Conservation (phyloP, 169 alveolate species). For the Plasmodium vinckei region DNA sequence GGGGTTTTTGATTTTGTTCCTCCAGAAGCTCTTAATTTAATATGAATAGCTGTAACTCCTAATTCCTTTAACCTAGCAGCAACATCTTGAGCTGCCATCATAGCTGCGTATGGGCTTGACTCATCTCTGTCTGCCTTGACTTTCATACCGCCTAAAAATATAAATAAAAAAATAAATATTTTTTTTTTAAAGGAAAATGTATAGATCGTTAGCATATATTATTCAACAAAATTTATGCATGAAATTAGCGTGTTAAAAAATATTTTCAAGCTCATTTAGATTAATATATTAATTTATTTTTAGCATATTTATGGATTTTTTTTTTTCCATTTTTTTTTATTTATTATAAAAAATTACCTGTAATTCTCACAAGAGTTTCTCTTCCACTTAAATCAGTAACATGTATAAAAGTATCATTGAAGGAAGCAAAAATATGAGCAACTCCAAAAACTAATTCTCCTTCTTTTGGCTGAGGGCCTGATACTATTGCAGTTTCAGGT, state of each 20-base stretch:
- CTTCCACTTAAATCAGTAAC: slow-evolving; percentile 99
- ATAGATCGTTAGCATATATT: too few relatives aligned
- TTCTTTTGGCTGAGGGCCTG: slow-evolving; percentile 91
- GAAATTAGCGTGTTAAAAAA: too few relatives aligned
- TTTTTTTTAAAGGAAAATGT: too few relatives aligned
- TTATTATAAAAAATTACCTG: slow-evolving; percentile 84
- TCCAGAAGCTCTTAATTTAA: slow-evolving; percentile 98
- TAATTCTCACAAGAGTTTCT: slow-evolving; percentile 98
- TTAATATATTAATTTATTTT: not conserved
- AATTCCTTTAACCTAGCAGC: slow-evolving; percentile 97
- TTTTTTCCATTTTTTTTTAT: not conserved
- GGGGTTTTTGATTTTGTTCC: slow-evolving; percentile 98
- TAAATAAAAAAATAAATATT: not conserved
- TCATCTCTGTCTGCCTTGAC: slow-evolving; percentile 99
- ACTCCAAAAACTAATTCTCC: slow-evolving; percentile 98
- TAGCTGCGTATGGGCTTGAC: slow-evolving; percentile 99
- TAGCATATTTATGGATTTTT: not conserved
- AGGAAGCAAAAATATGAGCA: slow-evolving; percentile 99
- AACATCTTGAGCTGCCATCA: slow-evolving; percentile 99
- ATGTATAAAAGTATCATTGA: slow-evolving; percentile 99
- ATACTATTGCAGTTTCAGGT: slow-evolving; percentile 78
- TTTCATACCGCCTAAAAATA: slow-evolving; percentile 97
- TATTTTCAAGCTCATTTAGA: not conserved
- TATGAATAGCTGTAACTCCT: slow-evolving; percentile 99
- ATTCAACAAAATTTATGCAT: too few relatives aligned